Evolutionary conservation across 1,284 basidiomycete species (phyloP), one percentile per base, ranked within the genome.

Genomic region (Cryptococcus depauperatus): DNA sequence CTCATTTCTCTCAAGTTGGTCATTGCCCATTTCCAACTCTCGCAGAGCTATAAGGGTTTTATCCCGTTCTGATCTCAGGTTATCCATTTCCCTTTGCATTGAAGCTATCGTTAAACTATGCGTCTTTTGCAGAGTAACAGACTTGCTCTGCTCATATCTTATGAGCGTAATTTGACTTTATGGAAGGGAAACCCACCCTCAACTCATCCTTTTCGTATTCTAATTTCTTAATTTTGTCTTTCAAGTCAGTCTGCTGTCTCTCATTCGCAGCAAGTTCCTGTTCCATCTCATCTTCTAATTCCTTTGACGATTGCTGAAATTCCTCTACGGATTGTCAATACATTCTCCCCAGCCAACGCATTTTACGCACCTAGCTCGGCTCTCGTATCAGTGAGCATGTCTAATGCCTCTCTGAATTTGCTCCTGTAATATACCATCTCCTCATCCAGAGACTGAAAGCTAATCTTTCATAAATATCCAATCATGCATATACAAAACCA

Each of bases 1-100:
- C 62, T 92, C 89, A 64, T 84, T 91, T 54, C 88, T 75, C 68
- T 96, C 91, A 49, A 96, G 75, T 70, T 95, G 89, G 62, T 96
- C 91, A 61, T 95, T 95, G 29, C 91, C 91, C 80, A 95, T 84
- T 70, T 96, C 91, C 40, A 95, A 75, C 59, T 93, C 89, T 10
- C 88, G 81, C 25, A 90, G 73, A 58, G 87, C 83, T 21, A 88
- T 74, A 68, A 86, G 87, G 47, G 81, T 74, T 51, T 78, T 79
- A 66, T 90, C 85, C 54, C 83, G 76, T 56, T 88, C 85, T 57
- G 85, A 83, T 44, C 87, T 57, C 5, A 71, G 58, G 77, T 82
- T 68, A 59, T 96, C 92, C 50, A 96, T 77, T 71, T 95, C 89
- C 41, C 85, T 80, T 54, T 70, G 69, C 68, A 69, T 69, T 10